Base-by-base conservation (phyloP, 1,139 yeast species). In the Taphrina communis region DNA sequence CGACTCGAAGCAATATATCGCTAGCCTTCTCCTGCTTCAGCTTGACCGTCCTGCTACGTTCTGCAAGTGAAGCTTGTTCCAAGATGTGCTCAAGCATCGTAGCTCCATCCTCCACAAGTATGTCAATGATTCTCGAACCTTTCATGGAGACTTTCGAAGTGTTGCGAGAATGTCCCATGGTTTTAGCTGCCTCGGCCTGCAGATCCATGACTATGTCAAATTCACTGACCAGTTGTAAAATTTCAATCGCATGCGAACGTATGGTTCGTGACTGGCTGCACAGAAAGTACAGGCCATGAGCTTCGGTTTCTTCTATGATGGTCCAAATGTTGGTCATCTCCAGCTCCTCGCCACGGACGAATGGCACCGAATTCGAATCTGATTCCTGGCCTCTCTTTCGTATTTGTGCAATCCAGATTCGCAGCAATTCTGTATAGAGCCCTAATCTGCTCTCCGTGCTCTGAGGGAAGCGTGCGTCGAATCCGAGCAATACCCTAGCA, bases 221-320 rank as follows among this genome's bases (percentile, higher is more conserved):
- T 71, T 86, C 89, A 38, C 90, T 91, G 1, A 91, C 90, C 21
- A 92, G 81, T 73, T 87, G 84, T 70, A 95, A 78, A 9, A 95
- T 86, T 19, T 88, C 83, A 4, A 93, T 82, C 0, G 96, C 98
- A 69, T 87, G 80, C 71, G 86, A 86, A 68, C 99, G 82, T 14
- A 90, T 84, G 51, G 84, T 82, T 46, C 90, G 83, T 74, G 92
- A 97, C 75, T 91, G 96, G 1, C 97, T 90, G 75, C 97, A 91
- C 41, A 95, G 80, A 76, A 95, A 94, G 76, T 90, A 94, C 51
- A 95, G 79, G 0, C 97, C 99, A 76, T 93, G 91, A 0, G 99
- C 98, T 78, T 95, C 99, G 8, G 93, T 89, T 73, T 93, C 97
- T 77, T 94, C 98, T 65, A 93, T 88, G 0, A 89, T 88, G 0